Percentiles rank a stretch among this genome's conserved stretches.
phyloP scores from a whole-genome alignment of 2,329 filamentous ascomycete species.

The Didymella arachidicola region DNA sequence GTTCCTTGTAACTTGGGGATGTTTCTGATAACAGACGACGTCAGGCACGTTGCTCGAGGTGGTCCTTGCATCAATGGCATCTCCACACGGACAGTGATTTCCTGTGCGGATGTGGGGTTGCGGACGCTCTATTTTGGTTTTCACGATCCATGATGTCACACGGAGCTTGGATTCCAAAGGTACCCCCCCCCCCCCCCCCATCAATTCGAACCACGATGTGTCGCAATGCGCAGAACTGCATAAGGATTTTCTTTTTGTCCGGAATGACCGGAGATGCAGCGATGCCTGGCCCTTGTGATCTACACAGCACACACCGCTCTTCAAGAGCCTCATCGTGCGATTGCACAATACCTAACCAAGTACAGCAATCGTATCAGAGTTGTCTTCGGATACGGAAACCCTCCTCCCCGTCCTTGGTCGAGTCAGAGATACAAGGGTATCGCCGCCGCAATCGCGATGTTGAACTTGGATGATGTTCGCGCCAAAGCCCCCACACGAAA shows the following conservation, averaged over 20 bases:
- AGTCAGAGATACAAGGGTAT: slow-evolving; percentile 18
- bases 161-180: slow-evolving; percentile 9
- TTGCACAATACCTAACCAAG: slow-evolving; percentile 3
- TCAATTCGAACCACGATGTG: slow-evolving; percentile 2
- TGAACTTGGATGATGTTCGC: slow-evolving; percentile 12
- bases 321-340: slow-evolving; percentile 4
- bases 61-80: slow-evolving; percentile 27
- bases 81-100: slow-evolving; percentile 33
- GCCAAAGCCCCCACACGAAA: slow-evolving; percentile 22
- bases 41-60: slow-evolving; percentile 12
- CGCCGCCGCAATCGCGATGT: slow-evolving; percentile 25
- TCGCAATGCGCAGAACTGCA: background rate
- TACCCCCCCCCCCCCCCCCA: no score
- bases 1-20: background rate
- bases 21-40: slow-evolving; percentile 2
- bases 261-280: background rate
- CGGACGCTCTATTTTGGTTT: slow-evolving; percentile 16
- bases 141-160: slow-evolving; percentile 40
- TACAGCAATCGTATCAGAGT: background rate
- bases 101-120: slow-evolving; percentile 13
- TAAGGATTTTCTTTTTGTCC: background rate
- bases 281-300: slow-evolving; percentile 7
- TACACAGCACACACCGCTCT: slow-evolving; percentile 24
- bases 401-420: background rate
- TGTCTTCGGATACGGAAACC: slow-evolving; percentile 2